Evolutionary conservation across 495 filamentous ascomycete species (phyloP).

Genomic region (Aspergillus incahuasiensis): DNA sequence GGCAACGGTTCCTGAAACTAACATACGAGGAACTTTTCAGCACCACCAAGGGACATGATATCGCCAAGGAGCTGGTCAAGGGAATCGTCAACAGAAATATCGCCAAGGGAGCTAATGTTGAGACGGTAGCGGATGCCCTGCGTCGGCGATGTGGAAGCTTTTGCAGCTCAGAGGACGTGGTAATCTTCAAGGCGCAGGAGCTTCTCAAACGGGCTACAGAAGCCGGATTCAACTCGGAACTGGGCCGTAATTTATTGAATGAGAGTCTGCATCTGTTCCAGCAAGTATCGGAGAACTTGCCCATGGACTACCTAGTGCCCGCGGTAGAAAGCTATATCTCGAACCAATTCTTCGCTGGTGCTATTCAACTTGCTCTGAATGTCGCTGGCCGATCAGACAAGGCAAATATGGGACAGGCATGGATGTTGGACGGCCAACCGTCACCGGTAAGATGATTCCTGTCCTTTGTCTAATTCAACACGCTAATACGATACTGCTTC

Average conservation of each 20-base stretch:
- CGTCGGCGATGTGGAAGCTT: constrained; percentile 89
- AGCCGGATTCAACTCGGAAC: constrained; percentile 64
- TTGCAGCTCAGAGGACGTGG: constrained; percentile 92
- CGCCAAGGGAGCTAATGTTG: constrained; percentile 89
- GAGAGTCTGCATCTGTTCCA: constrained; percentile 86
- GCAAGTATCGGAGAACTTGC: constrained; percentile 75
- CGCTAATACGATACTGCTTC: constrained; percentile 28
- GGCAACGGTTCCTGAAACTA: constrained; percentile 63
- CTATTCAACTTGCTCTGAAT: constrained; percentile 79
- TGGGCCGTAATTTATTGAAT: constrained; percentile 74
- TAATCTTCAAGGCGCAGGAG: constrained; percentile 98
- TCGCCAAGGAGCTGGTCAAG: constrained; percentile 96
- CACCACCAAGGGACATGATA: constrained; percentile 68
- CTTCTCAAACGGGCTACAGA: constrained; percentile 82
- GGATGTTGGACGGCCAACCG: constrained; percentile 61
- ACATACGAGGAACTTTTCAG: constrained; percentile 87
- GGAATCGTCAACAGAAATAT: constrained; percentile 98
- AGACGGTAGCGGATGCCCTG: constrained; percentile 91
- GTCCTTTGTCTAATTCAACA: constrained; percentile 31
- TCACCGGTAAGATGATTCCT: constrained; percentile 39
- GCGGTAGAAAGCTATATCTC: constrained; percentile 72
- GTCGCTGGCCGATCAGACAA: constrained; percentile 80
- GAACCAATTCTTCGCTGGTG: constrained; percentile 82
- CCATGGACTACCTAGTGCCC: constrained; percentile 71
- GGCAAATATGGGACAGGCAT: constrained; percentile 73